A percentile compares a stretch with the other conserved stretches of the same genome.
Conservation (phyloP, 2,329 filamentous ascomycete species). For the Hymenoscyphus fructigenus region DNA sequence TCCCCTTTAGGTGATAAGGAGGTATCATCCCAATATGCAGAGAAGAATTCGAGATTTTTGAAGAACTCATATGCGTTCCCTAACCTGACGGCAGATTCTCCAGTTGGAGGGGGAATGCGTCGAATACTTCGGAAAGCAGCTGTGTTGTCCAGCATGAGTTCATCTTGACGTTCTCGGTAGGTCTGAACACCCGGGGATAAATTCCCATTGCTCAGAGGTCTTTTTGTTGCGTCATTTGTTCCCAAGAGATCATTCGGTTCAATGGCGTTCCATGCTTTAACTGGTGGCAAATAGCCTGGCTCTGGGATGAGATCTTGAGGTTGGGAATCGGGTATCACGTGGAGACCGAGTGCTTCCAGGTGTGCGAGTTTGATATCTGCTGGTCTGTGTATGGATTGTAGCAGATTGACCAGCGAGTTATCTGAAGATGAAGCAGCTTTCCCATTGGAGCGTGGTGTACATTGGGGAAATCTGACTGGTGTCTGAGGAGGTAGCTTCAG, state of each 20-base stretch:
- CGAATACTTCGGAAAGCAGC: slow-evolving; percentile 61
- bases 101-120: slow-evolving; percentile 54
- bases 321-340: slow-evolving; percentile 52
- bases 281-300: slow-evolving; percentile 51
- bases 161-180: slow-evolving; percentile 57
- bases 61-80: slow-evolving; percentile 68
- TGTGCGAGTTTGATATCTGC: slow-evolving; percentile 49
- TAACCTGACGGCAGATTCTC: slow-evolving; percentile 53
- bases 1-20: slow-evolving; percentile 37
- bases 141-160: slow-evolving; percentile 56
- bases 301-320: slow-evolving; percentile 54
- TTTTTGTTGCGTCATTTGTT: slow-evolving; percentile 49
- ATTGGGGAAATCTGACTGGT: slow-evolving; percentile 30
- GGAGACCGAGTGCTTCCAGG: slow-evolving; percentile 57
- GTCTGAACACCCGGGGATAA: slow-evolving; percentile 56
- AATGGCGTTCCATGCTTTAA: slow-evolving; percentile 47
- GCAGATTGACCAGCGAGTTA: slow-evolving; percentile 47
- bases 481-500: slow-evolving; percentile 30
- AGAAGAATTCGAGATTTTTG: slow-evolving; percentile 59
- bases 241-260: slow-evolving; percentile 34
- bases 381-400: slow-evolving; percentile 55
- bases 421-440: slow-evolving; percentile 29
- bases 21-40: slow-evolving; percentile 62
- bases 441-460: slow-evolving; percentile 41
- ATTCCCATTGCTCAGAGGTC: slow-evolving; percentile 51